phyloP scores from a whole-genome alignment of 2,329 filamentous ascomycete genomes.

The Curvularia eragrostidis region DNA sequence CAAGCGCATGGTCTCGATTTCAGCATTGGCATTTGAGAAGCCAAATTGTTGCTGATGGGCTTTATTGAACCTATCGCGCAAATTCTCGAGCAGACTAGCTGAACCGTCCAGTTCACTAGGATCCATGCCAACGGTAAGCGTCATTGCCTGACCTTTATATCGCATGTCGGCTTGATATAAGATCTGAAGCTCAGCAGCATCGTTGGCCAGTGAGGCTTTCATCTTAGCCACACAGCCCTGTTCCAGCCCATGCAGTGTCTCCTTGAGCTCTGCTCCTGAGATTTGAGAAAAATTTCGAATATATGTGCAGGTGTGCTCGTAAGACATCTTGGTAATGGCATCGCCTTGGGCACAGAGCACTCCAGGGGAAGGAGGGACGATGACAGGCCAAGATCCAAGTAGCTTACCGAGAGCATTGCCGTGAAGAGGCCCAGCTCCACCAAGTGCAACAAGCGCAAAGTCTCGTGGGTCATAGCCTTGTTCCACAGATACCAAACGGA shows the following conservation, averaged over 20 bases:
- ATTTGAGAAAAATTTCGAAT: conserved; percentile 53
- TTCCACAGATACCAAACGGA: conserved; percentile 60
- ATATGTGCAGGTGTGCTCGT: conserved; percentile 56
- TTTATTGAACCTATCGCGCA: conserved; percentile 52
- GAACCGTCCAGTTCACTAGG: conserved; percentile 47
- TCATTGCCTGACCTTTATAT: conserved; percentile 57
- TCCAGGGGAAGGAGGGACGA: conserved; percentile 59
- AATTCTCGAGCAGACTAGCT: conserved; percentile 34
- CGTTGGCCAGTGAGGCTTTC: conserved; percentile 45
- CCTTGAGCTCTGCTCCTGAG: conserved; percentile 42
- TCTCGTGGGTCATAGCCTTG: conserved; percentile 60
- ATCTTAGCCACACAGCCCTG: conserved; percentile 50
- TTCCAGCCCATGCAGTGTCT: conserved; percentile 48
- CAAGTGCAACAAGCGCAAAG: conserved; percentile 60
- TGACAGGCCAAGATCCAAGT: conserved; percentile 60
- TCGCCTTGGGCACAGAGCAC: conserved; percentile 60
- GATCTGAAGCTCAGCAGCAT: conserved; percentile 40
- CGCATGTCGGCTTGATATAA: conserved; percentile 56
- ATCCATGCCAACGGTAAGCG: conserved; percentile 44
- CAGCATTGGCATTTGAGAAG: conserved; percentile 53
- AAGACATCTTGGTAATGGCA: conserved; percentile 58
- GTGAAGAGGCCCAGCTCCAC: conserved; percentile 60
- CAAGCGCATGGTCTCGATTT: conserved; percentile 58
- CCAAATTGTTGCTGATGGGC: conserved; percentile 57
- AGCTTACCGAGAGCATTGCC: conserved; percentile 59